Conservation (phyloP, 148 eudicot species). For the Selenicereus undatus region DNA sequence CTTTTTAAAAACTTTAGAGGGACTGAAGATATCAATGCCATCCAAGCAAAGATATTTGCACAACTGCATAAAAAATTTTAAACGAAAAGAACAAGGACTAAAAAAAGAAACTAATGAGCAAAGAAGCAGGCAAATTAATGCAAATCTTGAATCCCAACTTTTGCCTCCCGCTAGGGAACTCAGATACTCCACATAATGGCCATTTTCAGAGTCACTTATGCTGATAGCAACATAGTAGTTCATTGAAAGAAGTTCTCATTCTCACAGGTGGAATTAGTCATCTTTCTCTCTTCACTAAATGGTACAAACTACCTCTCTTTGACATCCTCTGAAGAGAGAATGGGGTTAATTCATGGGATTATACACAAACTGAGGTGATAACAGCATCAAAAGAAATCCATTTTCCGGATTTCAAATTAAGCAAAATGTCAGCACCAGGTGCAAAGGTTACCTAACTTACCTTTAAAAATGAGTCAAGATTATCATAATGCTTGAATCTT, state of each 20-base stretch:
- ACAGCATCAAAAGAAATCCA: neutral
- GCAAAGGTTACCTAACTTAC: slow-evolving; percentile 38
- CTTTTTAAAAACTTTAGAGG: slow-evolving; percentile 79
- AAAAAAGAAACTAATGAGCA: neutral
- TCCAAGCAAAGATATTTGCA: slow-evolving; percentile 65
- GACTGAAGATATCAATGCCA: slow-evolving; percentile 70
- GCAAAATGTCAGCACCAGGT: neutral
- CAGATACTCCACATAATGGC: neutral
- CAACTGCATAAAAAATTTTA: slow-evolving; percentile 31
- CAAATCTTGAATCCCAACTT: no score
- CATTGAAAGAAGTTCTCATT: neutral
- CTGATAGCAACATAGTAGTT: neutral
- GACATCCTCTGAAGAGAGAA: neutral
- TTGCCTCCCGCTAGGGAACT: neutral
- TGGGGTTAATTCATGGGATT: neutral
- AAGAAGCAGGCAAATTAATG: neutral
- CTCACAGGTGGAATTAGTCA: neutral
- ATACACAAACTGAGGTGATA: neutral
- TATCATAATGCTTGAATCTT: slow-evolving; percentile 64
- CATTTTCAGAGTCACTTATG: no score
- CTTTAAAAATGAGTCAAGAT: slow-evolving; percentile 64
- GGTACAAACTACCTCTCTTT: neutral
- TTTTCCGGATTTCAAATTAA: neutral
- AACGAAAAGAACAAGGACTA: neutral
- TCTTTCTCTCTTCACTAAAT: neutral